Evolutionary conservation across 2,329 filamentous ascomycete genomes (phyloP).

Genomic region (Eutypella sp.): DNA sequence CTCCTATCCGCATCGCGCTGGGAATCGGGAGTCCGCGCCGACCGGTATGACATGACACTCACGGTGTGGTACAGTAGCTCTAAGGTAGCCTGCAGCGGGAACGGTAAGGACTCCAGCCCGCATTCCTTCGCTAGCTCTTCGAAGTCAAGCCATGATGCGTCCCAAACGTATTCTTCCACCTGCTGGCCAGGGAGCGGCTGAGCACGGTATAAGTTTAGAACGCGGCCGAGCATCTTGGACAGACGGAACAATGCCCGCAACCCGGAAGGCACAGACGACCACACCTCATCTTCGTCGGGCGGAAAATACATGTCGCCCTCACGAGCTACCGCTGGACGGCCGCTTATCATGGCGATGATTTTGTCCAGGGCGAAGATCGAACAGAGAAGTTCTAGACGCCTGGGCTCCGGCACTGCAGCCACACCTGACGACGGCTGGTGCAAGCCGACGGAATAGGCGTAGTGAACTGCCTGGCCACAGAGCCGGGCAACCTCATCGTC

Average conservation of each 20-base stretch:
- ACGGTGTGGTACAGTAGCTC: slow-evolving; percentile 9
- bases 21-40: neutral
- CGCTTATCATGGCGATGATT: slow-evolving; percentile 7
- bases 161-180: slow-evolving; percentile 7
- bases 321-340: slow-evolving; percentile 5
- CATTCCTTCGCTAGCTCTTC: slow-evolving; percentile 6
- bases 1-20: too few species aligned
- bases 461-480: slow-evolving; percentile 6
- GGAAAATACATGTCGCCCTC: slow-evolving; percentile 7
- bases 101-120: neutral
- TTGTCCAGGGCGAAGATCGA: slow-evolving; percentile 9
- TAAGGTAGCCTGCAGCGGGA: slow-evolving; percentile 4
- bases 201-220: slow-evolving; percentile 8
- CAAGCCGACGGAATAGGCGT: slow-evolving; percentile 7
- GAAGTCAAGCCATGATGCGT: slow-evolving; percentile 9
- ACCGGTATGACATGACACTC: slow-evolving; percentile 9
- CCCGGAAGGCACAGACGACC: slow-evolving; percentile 2
- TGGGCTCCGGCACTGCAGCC: slow-evolving; percentile 3
- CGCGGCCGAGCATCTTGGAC: slow-evolving; percentile 9
- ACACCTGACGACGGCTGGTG: slow-evolving; percentile 6
- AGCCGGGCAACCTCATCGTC: slow-evolving; percentile 10
- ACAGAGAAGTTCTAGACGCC: slow-evolving; percentile 9
- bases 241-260: slow-evolving; percentile 5
- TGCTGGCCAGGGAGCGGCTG: slow-evolving; percentile 2
- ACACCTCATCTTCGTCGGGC: neutral